These are phyloP conservation scores for Phaeosphaeriaceae sp. DNA, from an alignment of 2,329 filamentous ascomycete species.

Conservation along the genomic window DNA sequence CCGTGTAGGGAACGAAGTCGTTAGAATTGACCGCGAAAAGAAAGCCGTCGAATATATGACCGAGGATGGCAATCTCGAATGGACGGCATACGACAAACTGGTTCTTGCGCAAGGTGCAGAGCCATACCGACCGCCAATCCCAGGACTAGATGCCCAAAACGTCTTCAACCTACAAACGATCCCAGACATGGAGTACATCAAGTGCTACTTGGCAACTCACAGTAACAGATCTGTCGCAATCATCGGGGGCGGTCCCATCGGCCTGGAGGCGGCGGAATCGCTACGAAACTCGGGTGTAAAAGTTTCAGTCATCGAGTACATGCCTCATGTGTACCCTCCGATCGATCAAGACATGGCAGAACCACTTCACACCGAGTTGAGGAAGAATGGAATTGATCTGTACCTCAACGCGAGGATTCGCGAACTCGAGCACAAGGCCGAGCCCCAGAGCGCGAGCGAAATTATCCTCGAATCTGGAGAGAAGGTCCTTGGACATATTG, in stretches of 20 bases:
- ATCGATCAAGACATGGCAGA: constrained; percentile 28
- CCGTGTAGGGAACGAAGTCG: constrained; percentile 23
- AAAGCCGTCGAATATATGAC: constrained; percentile 5
- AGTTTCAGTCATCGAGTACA: constrained; percentile 27
- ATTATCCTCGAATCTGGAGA: constrained; percentile 5
- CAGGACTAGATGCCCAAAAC: constrained; percentile 19
- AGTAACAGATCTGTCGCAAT: constrained; percentile 18
- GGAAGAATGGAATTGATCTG: constrained; percentile 17
- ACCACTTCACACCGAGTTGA: constrained; percentile 25
- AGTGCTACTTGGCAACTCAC: constrained; percentile 16
- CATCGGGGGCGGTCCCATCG: constrained; percentile 36
- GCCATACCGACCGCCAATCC: constrained; percentile 21
- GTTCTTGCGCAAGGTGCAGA: constrained; percentile 25
- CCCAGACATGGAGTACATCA: constrained; percentile 20
- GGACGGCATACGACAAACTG: constrained; percentile 28
- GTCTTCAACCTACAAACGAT: constrained; percentile 31
- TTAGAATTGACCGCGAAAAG: constrained; percentile 22
- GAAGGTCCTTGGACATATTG: constrained; percentile 8
- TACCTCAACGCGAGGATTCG: constrained; percentile 12
- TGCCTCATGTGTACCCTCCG: constrained; percentile 23
- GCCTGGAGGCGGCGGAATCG: constrained; percentile 35
- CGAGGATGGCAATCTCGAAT: not conserved
- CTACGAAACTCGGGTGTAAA: constrained; percentile 22
- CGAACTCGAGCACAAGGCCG: constrained; percentile 1
- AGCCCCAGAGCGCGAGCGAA: not conserved